These are phyloP conservation scores for Vigna unguiculata DNA, from an alignment of 306 rosid genomes.

Conservation along the genomic window DNA sequence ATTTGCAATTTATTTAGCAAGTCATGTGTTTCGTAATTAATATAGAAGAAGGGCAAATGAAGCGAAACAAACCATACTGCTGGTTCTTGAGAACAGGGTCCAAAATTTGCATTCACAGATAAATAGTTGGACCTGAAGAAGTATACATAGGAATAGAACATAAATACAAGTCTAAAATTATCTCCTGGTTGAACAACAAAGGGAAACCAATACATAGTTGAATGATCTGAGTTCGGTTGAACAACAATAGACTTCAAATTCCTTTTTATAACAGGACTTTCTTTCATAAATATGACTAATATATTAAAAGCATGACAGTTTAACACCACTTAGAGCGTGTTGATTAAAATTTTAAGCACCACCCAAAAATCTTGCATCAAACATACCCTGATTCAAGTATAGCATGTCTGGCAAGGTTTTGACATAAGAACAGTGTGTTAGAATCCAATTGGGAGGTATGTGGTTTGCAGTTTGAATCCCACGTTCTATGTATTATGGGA, in stretches of 20 bases:
- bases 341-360: background rate
- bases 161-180: constrained; percentile 32
- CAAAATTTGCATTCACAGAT: constrained; percentile 49
- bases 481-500: background rate
- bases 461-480: background rate
- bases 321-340: background rate
- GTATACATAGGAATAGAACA: constrained; percentile 37
- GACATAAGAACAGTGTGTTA: background rate
- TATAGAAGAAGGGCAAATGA: constrained; percentile 11
- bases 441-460: background rate
- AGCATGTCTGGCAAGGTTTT: background rate
- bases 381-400: background rate
- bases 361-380: background rate
- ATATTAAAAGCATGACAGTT: background rate
- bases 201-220: constrained; percentile 14
- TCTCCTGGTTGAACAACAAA: background rate
- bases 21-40: constrained; percentile 12
- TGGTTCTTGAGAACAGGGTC: constrained; percentile 63
- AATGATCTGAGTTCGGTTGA: background rate
- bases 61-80: constrained; percentile 59
- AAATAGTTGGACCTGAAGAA: constrained; percentile 61
- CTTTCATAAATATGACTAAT: background rate
- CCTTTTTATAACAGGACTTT: background rate
- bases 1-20: constrained; percentile 35
- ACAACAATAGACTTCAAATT: background rate